Percentiles rank a stretch among this genome's conserved stretches.
phyloP scores from a whole-genome alignment of 2,329 filamentous ascomycete species.

The Knoxdaviesia capensis region DNA sequence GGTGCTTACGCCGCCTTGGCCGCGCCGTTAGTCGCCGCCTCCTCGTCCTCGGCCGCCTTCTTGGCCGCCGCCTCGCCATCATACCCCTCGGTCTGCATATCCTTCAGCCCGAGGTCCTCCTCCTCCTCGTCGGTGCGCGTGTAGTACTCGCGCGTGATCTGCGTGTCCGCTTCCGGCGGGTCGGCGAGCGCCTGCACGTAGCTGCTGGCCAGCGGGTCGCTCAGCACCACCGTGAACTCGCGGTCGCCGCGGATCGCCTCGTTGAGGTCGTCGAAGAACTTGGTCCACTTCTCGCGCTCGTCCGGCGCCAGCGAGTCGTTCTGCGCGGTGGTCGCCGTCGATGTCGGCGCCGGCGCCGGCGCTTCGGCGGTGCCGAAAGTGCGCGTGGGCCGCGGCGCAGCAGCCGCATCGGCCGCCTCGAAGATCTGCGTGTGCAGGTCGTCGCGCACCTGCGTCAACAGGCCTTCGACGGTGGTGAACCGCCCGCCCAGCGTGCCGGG shows the following conservation, averaged over 20 bases:
- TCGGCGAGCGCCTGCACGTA: conserved; percentile 85
- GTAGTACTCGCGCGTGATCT: conserved; percentile 68
- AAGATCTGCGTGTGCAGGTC: conserved; percentile 82
- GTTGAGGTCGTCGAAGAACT: conserved; percentile 62
- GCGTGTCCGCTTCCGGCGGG: conserved; percentile 47
- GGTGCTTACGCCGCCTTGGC: conserved; percentile 2
- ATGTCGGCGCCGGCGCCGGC: conserved; percentile 1
- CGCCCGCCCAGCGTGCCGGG: conserved; percentile 86
- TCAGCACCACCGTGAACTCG: conserved; percentile 65
- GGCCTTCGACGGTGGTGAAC: conserved; percentile 91
- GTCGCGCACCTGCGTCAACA: conserved; percentile 78
- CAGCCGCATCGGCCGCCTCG: conserved; percentile 32
- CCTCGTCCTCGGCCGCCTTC: conserved; percentile 10
- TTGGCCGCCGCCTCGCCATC: conserved; percentile 28
- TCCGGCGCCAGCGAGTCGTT: conserved; percentile 53
- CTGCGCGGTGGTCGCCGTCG: not conserved
- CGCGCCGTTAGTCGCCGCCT: conserved; percentile 1
- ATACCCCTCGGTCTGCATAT: conserved; percentile 88
- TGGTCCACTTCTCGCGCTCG: conserved; percentile 53
- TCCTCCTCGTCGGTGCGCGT: conserved; percentile 78
- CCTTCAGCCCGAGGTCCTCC: conserved; percentile 72
- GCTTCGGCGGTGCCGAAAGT: not conserved
- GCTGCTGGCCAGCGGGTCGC: conserved; percentile 77
- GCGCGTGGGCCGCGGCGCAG: conserved; percentile 2
- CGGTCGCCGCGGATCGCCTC: conserved; percentile 61